Evolutionary conservation across 345 rosid species (phyloP).

Genomic region (Citrus medica): DNA sequence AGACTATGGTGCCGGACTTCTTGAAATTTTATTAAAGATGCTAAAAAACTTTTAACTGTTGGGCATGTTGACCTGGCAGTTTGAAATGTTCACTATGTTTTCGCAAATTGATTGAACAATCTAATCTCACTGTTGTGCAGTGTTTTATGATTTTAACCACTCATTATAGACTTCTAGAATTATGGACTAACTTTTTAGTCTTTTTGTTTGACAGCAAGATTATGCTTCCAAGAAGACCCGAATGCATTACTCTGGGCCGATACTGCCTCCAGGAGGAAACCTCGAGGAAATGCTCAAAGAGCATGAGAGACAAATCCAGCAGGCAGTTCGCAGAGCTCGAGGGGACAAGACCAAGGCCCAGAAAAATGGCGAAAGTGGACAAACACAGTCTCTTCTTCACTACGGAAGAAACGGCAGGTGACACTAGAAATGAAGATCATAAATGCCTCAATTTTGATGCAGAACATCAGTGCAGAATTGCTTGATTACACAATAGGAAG

Average conservation of each 20-base stretch:
- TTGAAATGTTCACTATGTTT: background rate
- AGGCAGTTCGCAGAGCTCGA: slow-evolving; percentile 78
- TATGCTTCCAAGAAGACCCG: slow-evolving; percentile 33
- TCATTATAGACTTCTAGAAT: background rate
- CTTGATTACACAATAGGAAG: background rate
- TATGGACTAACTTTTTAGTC: slow-evolving; percentile 5
- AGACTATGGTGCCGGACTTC: too few relatives aligned
- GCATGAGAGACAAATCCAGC: slow-evolving; percentile 76
- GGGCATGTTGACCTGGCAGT: background rate
- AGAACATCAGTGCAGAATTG: slow-evolving; percentile 4
- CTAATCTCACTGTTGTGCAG: background rate
- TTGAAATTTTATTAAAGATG: too few relatives aligned
- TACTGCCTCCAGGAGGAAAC: slow-evolving; percentile 61
- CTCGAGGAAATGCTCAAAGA: slow-evolving; percentile 88
- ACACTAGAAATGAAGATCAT: slow-evolving; percentile 10
- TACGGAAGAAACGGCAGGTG: slow-evolving; percentile 34
- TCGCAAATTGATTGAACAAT: background rate
- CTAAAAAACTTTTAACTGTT: too few relatives aligned
- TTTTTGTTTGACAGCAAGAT: slow-evolving; percentile 33
- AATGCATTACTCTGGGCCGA: slow-evolving; percentile 70
- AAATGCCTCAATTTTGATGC: background rate
- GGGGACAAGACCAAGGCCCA: slow-evolving; percentile 44
- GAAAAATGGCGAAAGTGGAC: slow-evolving; percentile 22
- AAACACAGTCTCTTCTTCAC: slow-evolving; percentile 33
- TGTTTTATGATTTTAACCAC: background rate